These are phyloP conservation scores for Aspergillus ellipticus DNA, from an alignment of 495 filamentous ascomycete genomes.

Conservation along the genomic window DNA sequence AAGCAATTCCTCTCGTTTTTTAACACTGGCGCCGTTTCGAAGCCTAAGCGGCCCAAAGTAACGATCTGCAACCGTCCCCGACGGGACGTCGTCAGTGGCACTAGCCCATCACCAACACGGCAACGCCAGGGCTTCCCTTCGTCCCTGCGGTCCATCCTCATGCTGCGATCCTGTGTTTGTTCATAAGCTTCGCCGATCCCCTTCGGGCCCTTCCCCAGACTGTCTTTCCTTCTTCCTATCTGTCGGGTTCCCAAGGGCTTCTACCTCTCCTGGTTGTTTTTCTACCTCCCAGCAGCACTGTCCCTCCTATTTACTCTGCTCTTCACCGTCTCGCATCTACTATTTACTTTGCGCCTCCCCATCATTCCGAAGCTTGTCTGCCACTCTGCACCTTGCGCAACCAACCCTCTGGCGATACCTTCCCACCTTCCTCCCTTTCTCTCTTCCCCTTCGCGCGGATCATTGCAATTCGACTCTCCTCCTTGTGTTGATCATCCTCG, in stretches of 20 bases:
- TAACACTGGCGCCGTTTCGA: conserved; percentile 25
- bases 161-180: conserved; percentile 38
- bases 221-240: conserved; percentile 32
- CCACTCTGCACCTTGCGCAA: conserved; percentile 7
- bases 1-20: conserved; percentile 14
- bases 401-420: background rate
- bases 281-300: background rate
- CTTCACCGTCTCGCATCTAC: conserved; percentile 5
- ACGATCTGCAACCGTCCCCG: conserved; percentile 46
- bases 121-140: conserved; percentile 28
- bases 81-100: conserved; percentile 49
- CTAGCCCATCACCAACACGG: conserved; percentile 33
- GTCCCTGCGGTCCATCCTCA: conserved; percentile 25
- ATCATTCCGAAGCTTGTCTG: background rate
- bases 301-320: conserved; percentile 8
- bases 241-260: conserved; percentile 30
- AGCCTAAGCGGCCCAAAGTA: conserved; percentile 28
- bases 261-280: background rate
- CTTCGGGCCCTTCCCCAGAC: conserved; percentile 46
- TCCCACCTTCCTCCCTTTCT: too few relatives aligned
- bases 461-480: background rate
- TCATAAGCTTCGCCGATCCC: conserved; percentile 82
- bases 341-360: conserved; percentile 1
- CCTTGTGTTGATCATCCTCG: background rate
- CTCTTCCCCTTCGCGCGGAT: conserved; percentile 10